Evolutionary conservation across 768 basidiomycete genomes (phyloP), one percentile per base, ranked within the genome.

Genomic region (Exidia glandulosa): DNA sequence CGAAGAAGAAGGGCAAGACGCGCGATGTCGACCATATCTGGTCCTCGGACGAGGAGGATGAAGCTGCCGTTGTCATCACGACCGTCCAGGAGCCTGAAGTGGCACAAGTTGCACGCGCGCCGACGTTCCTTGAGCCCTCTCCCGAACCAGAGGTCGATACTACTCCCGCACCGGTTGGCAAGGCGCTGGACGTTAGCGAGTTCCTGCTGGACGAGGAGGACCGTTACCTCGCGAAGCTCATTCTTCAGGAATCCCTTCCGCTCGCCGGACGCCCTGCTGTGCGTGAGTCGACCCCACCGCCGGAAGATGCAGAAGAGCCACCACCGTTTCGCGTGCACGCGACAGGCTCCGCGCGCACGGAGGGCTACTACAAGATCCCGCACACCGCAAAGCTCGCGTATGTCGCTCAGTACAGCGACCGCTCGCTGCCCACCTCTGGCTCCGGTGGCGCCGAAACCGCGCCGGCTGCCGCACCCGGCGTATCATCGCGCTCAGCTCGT

Each of bases 291-390:
- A 62, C 66, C 23, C 73, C 71, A 16, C 59, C 56, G 16, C 67
- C 72, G 52, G 71, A 74, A 5, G 33, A 54, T 2, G 68, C 76
- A 10, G 77, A 79, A 45, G 66, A 75, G 2, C 76, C 79, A 5
- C 72, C 75, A 6, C 74, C 81, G n/a, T 82, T 84, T 72, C 85
- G 87, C 36, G 84, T 83, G 58, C 93, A 95, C 68, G 64, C 82
- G 56, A 88, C 88, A 1, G 94, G 94, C 27, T 88, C 90, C 32
- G 92, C 93, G 19, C 84, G 95, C 16, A 92, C 94, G 1, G 91
- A 97, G 71, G 95, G 96, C 3, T 94, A 86, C 73, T 95, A 95
- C 81, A 90, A 93, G 76, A 91, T 98, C 70, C 86, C 91, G 0
- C 88, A 91, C 66, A 82, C 86, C 5, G 90, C 93, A 70, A 96